Base-by-base conservation (phyloP, 805 yeast species). In the Priceomyces melissophilus region DNA sequence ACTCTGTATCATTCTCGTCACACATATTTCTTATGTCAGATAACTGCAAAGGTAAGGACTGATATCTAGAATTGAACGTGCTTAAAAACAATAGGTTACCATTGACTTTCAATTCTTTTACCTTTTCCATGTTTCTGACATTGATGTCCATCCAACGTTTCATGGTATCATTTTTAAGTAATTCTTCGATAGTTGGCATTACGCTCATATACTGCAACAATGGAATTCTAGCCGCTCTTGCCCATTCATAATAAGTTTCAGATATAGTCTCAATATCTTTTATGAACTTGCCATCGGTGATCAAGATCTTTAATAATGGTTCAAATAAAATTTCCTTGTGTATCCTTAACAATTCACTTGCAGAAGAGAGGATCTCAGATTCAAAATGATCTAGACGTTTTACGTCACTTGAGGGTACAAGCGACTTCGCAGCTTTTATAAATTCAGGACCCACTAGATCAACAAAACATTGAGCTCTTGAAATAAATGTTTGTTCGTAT, bases 401-500 rank as follows among this genome's bases (percentile, higher is more conserved):
- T 6, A 52, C 50, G 20, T 50, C 49, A 10, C 46, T 36, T 0
- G 54, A 43, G 11, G 54, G 57, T 7, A 58, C 44, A 9, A 64
- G 32, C 6, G 47, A 40, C 31, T 49, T 53, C 0, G 63, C 63
- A 1, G 58, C 60, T 26, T 60, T 60, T 12, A 68, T 49, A 37
- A 69, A 69, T 38, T 60, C 68, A 0, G 75, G 75, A 0, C 68
- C 74, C 3, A 67, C 73, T 4, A 55, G 41, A 28, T 76, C 76
- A 3, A 84, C 67, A 39, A 86, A 82, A 3, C 83, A 78, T 45
- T 73, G 71, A 2, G 89, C 82, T 53, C 87, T 74, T 37, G 77
- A 79, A 16, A 86, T 73, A 39, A 83, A 84, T 12, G 79, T 73
- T 50, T 83, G 87, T 48, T 87, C 95, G 35, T 80, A 75, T 41